Evolutionary conservation across 2,329 filamentous ascomycete genomes (phyloP), one percentile per base, ranked within the genome.

Genomic region (Plenodomus lindquistii): DNA sequence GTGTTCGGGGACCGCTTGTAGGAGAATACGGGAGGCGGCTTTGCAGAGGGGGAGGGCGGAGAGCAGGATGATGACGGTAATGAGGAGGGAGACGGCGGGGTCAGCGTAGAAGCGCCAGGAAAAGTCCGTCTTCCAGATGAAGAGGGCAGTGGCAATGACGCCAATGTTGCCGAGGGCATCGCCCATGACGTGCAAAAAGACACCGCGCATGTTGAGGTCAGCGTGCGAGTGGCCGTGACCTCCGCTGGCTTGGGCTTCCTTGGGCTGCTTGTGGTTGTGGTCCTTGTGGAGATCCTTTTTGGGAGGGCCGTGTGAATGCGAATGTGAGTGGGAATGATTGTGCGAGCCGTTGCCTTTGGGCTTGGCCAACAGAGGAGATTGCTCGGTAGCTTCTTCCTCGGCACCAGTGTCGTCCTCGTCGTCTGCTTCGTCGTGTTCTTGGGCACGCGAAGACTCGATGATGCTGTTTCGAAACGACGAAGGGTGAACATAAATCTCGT

Each of bases 181-280:
- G 36, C 91, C 90, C 55, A 95, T 81, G 45, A 86, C 83, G 60
- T 86, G 84, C 1, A 86, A 75, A 73, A 87, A 86, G 51, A 87
- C 83, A 50, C 84, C 84, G n/a, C 81, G 81, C 93, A 99, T 97
- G 72, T 96, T 96, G 79, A 99, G 87, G 67, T 99, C 92, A 50
- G 79, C 86, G 69, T 96, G 91, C 54, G 78, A 89, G 71, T 95
- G 91, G 22, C 88, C 84, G 59, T 88, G 84, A 21, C 85, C 82
- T 52, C 83, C 81, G 11, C 59, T 59, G 51, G 84, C 81, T 17
- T 78, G 76, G 50, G 77, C 72, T n/a, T 87, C 81, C 63, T 84
- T 85, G 1, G 89, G 87, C 59, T 92, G 83, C 48, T 81, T 86
- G 71, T 97, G 94, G 65, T 92, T 90, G 73, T 97, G 93, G 44